Evolutionary conservation across 306 rosid genomes (phyloP).

Genomic region (Hippophae gyantsensis): DNA sequence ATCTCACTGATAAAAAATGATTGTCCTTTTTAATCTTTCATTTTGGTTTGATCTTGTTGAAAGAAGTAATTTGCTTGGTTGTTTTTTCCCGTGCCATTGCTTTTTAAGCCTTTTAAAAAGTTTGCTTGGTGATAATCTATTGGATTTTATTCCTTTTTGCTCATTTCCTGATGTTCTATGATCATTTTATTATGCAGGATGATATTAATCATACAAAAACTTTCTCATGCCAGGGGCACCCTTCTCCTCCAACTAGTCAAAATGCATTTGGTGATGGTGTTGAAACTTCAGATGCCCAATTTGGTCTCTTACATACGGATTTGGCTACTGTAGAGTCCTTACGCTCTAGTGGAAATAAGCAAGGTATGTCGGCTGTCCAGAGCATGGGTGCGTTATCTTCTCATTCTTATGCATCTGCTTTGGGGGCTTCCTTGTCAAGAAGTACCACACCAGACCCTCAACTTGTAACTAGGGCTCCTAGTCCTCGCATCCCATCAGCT

Average conservation of each 20-base stretch:
- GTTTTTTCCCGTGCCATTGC: too few species aligned
- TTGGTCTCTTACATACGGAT: slow-evolving; percentile 44
- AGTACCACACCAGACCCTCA: slow-evolving; percentile 89
- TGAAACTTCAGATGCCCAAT: slow-evolving; percentile 58
- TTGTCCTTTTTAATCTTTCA: too few species aligned
- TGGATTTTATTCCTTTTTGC: background rate
- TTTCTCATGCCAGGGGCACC: slow-evolving; percentile 29
- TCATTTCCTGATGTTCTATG: background rate
- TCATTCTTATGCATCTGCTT: slow-evolving; percentile 75
- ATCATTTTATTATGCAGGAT: slow-evolving; percentile 23
- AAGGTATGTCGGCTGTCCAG: slow-evolving; percentile 48
- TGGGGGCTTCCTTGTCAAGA: slow-evolving; percentile 78
- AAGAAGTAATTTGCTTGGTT: too few species aligned
- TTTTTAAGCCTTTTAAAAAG: too few species aligned
- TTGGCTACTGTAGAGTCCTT: slow-evolving; percentile 33
- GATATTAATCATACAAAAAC: slow-evolving; percentile 23
- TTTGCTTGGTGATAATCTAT: background rate
- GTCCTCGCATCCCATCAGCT: slow-evolving; percentile 75
- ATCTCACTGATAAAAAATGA: too few species aligned
- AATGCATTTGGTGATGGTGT: slow-evolving; percentile 74
- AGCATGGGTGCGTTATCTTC: slow-evolving; percentile 41
- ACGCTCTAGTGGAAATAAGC: slow-evolving; percentile 44
- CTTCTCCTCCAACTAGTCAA: slow-evolving; percentile 86
- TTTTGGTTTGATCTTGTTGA: too few species aligned
- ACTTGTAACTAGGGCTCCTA: slow-evolving; percentile 67